Base-by-base conservation (phyloP, 352 stramenopile genomes). In the Phytophthora citricola region DNA sequence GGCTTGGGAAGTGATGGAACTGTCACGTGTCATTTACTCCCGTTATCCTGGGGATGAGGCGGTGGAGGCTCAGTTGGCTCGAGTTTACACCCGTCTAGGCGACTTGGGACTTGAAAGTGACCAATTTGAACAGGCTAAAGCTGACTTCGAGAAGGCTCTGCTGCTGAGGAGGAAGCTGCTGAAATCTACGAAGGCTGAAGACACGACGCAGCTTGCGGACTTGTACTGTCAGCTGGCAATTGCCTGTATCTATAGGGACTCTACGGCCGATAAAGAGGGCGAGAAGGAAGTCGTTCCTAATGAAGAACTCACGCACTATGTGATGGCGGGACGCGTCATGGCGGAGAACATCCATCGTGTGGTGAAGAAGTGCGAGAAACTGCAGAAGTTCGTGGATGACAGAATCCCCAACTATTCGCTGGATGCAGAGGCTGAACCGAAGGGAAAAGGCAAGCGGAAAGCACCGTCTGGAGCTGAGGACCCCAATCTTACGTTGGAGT, bases 1-100 rank as follows among this genome's bases (percentile, higher is more conserved):
- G 9, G 88, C 88, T 26, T 96, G 88, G 88, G 86, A 96, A 69
- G 91, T 94, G 79, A 81, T 96, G 41, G 88, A 96, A 52, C 62
- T 94, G 10, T 85, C 88, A 29, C 85, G 88, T 20, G 85, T 96
- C 52, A 89, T 96, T 55, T 92, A 93, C 65, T 77, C 83, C 60
- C 82, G 86, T 9, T 89, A 84, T 56, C 75, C 82, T 7, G 83
- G 85, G 17, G 87, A 94, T 24, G 34, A 83, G 31, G 78, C 77
- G 15, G 79, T 94, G 10, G 83, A 96, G 59, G 83, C 85, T 54
- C 86, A 96, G 49, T 73, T 96, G 14, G 85, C 81, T 53, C 74
- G 81, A 27, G 88, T 96, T 32, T 91, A 96, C 62, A 91, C 87
- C 63, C 73, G 88, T 3, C 69, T 96, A 10, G 88, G 88, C 10